A percentile compares a stretch with the other conserved stretches of the same genome.
Conservation (phyloP, 345 rosid genomes). For the Alliaria petiolata region DNA sequence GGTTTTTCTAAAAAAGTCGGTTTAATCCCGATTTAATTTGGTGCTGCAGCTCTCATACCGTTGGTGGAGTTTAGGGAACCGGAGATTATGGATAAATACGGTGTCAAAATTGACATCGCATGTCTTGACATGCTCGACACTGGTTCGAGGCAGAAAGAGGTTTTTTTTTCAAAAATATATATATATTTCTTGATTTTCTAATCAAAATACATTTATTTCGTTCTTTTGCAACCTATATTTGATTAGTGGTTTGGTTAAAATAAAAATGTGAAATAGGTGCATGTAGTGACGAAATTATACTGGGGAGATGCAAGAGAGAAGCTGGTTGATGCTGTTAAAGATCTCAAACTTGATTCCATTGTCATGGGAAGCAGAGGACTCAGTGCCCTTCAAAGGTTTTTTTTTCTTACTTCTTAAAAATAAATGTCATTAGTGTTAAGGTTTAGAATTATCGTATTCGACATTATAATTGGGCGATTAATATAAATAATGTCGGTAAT, state of each 20-base stretch:
- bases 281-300: constrained; percentile 62
- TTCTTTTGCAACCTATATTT: too few relatives aligned
- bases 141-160: constrained; percentile 83
- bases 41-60: constrained; percentile 73
- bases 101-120: constrained; percentile 50
- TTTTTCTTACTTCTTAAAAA: neutral
- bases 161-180: neutral
- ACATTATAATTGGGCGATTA: neutral
- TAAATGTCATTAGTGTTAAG: neutral
- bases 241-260: neutral
- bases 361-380: constrained; percentile 98
- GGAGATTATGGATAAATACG: constrained; percentile 54
- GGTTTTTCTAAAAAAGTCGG: neutral
- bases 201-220: too few relatives aligned
- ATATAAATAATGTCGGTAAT: neutral
- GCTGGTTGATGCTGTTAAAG: constrained; percentile 65
- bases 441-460: neutral
- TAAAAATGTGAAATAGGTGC: constrained; percentile 36
- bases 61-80: constrained; percentile 85
- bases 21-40: neutral
- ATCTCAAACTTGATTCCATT: constrained; percentile 76
- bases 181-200: neutral
- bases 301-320: constrained; percentile 96
- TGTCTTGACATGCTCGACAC: constrained; percentile 89
- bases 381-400: constrained; percentile 69